phyloP scores from a whole-genome alignment of 805 yeast genomes.

The Cyberlindnera bimundalis region DNA sequence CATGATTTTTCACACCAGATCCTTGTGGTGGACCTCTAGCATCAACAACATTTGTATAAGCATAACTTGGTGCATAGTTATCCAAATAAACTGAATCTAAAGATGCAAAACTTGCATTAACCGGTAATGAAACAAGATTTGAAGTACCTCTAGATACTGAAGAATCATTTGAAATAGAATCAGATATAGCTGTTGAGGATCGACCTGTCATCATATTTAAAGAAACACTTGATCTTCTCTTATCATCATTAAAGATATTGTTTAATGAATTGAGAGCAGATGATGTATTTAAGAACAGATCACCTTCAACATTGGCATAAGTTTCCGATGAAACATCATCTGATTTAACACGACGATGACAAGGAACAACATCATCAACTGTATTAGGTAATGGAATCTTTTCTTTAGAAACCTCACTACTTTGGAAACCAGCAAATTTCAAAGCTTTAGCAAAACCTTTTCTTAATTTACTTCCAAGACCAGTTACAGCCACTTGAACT shows the following conservation, averaged over 20 bases:
- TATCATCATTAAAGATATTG: conserved; percentile 25
- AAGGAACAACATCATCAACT: background rate
- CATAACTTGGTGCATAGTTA: conserved; percentile 34
- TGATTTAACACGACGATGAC: conserved; percentile 25
- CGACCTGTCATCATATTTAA: conserved; percentile 3
- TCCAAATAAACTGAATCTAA: conserved; percentile 67
- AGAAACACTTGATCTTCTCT: conserved; percentile 20
- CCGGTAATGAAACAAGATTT: conserved; percentile 63
- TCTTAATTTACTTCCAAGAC: conserved; percentile 66
- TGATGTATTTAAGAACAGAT: conserved; percentile 25
- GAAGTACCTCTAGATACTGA: conserved; percentile 38
- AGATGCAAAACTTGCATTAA: conserved; percentile 75
- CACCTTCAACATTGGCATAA: conserved; percentile 31
- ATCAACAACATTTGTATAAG: conserved; percentile 15
- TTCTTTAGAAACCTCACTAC: too few species aligned
- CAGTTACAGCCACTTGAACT: conserved; percentile 72
- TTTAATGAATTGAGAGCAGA: conserved; percentile 27
- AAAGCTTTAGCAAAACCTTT: conserved; percentile 28
- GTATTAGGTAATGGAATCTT: too few species aligned
- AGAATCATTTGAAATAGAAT: conserved; percentile 19
- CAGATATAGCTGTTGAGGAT: conserved; percentile 5
- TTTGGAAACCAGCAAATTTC: conserved; percentile 23
- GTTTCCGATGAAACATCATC: conserved; percentile 23
- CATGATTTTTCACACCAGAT: background rate
- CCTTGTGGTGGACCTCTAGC: conserved; percentile 16